phyloP scores from a whole-genome alignment of 1,284 basidiomycete genomes.

The Ceratobasidium sp. region DNA sequence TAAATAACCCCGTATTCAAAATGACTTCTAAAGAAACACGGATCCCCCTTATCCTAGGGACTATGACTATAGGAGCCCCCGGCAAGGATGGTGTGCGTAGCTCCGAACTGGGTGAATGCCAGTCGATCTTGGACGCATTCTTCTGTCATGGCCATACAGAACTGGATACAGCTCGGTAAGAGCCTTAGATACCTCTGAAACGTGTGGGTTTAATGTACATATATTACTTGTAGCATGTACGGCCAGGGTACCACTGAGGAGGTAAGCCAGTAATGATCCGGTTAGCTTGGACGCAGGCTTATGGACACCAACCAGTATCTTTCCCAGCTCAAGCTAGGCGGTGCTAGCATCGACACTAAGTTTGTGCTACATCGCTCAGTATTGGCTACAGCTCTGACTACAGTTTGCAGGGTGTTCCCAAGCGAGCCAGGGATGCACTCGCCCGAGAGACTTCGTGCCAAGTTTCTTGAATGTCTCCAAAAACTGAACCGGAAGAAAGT shows the following conservation, averaged over 20 bases:
- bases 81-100: constrained; percentile 61
- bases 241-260: constrained; percentile 64
- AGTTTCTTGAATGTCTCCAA: constrained; percentile 58
- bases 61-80: constrained; percentile 62
- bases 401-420: constrained; percentile 58
- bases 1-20: background rate
- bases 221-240: constrained; percentile 56
- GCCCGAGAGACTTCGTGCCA: constrained; percentile 56
- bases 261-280: constrained; percentile 51
- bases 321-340: constrained; percentile 59
- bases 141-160: constrained; percentile 60
- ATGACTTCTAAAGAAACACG: constrained; percentile 49
- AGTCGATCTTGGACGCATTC: constrained; percentile 62
- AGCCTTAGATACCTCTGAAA: background rate
- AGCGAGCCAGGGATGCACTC: constrained; percentile 58
- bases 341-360: constrained; percentile 65
- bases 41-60: constrained; percentile 61
- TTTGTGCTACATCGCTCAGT: constrained; percentile 49
- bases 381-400: constrained; percentile 4
- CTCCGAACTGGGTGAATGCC: constrained; percentile 56
- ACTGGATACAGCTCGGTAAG: constrained; percentile 60
- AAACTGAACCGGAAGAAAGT: constrained; percentile 57
- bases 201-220: background rate
- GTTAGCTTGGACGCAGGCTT: background rate
- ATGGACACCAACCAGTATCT: constrained; percentile 54